Base-by-base conservation (phyloP, 129 eudicot species). In the Centaurea solstitialis region DNA sequence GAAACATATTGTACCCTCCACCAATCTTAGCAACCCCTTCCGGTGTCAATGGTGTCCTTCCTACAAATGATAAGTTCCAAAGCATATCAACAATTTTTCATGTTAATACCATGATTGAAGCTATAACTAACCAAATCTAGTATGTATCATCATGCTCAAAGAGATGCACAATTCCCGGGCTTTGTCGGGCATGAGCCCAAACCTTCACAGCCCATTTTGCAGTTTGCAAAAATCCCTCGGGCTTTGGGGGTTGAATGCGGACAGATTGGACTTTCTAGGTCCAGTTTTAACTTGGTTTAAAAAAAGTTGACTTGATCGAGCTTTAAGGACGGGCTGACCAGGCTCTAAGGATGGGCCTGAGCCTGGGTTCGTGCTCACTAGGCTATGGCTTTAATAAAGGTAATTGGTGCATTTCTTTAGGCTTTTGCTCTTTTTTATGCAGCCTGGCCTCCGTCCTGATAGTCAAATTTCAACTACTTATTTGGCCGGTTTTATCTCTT, bases 1-100 rank as follows among this genome's bases (percentile, higher is more conserved):
- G 70, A 41, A 95, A 85, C 76, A 85, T 83, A 74, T 95, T 89
- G 90, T 95, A 95, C 22, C 92, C 90, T 15, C 99, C 97, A 5
- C 94, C 97, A 1, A 88, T 72, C 82, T 86, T 57, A n/a, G 65
- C 79, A 17, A 81, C 35, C 10, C 77, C 99, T 81, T 83, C 67
- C 78, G 20, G 65, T 12, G 92, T 89, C 70, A 85, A 71, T 7
- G 77, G 45, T 76, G 82, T 87, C 79, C 91, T 88, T 8, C 97
- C 98, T 94, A 20, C 20, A 72, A 30, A 68, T n/a, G 20, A 39
- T 4, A 76, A 38, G 40, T 18, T 37, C 61, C 72, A 15, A 5
- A 64, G 9, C 33, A 38, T 43, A 61, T 57, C 13, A 64, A 72
- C 26, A 68, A 9, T 64, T 72, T 9, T 43, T 68, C 10, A 65